phyloP scores from a whole-genome alignment of 2,329 filamentous ascomycete species.

The Cytospora leucostoma region DNA sequence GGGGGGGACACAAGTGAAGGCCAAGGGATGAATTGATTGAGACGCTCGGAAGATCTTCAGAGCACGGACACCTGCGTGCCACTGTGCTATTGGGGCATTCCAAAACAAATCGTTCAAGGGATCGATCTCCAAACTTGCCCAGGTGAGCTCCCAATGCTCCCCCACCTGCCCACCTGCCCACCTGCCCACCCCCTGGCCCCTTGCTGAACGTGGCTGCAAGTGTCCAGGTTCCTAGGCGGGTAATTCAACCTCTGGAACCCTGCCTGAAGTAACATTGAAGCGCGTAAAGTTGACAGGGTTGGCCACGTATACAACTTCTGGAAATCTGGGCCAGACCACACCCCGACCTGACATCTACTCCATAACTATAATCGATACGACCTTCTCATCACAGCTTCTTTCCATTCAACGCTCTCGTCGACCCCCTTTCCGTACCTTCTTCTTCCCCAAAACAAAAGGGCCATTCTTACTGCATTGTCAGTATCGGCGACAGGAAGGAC shows the following conservation, averaged over 20 bases:
- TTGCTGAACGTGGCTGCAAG: conserved; percentile 1
- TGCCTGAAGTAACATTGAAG: conserved; percentile 12
- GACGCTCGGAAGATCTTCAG: conserved; percentile 9
- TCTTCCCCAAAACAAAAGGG: conserved; percentile 19
- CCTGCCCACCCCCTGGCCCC: neutral
- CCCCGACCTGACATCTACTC: neutral
- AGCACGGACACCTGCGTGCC: conserved; percentile 3
- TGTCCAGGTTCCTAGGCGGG: too few relatives aligned
- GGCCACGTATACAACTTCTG: conserved; percentile 3
- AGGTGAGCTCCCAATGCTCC: too few relatives aligned
- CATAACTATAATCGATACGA: neutral
- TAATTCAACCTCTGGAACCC: too few relatives aligned
- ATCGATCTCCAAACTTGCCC: neutral
- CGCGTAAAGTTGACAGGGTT: conserved; percentile 2
- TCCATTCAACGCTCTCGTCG: conserved; percentile 1
- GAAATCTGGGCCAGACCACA: conserved; percentile 1
- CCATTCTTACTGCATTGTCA: conserved; percentile 17
- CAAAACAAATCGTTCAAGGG: neutral
- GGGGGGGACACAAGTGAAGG: conserved; percentile 6
- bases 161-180: neutral
- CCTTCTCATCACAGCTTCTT: neutral
- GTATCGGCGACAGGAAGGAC: conserved; percentile 21
- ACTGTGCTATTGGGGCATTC: neutral
- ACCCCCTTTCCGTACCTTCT: conserved; percentile 27
- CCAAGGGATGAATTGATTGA: conserved; percentile 4